Evolutionary conservation across 208 protist species (phyloP).

Genomic region (Crithidia expoeki): DNA sequence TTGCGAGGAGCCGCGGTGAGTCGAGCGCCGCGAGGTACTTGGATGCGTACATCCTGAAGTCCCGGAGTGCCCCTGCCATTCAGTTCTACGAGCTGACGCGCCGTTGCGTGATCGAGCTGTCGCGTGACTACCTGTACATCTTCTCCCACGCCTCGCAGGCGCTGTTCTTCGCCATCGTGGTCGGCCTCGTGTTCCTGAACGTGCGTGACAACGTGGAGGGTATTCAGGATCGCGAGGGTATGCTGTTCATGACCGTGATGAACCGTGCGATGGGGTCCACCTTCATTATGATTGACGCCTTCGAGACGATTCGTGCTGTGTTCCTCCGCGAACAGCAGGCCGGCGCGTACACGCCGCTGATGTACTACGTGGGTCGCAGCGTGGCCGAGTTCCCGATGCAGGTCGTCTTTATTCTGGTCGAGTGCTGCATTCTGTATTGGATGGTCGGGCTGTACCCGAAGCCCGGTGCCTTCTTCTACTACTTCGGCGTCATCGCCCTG

Average conservation of each 20-base stretch:
- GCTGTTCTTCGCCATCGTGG: constrained; percentile 66
- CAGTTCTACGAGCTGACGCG: constrained; percentile 63
- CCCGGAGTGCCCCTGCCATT: constrained; percentile 43
- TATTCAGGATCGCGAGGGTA: constrained; percentile 62
- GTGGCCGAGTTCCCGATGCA: no score
- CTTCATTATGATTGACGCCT: no score
- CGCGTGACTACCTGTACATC: constrained; percentile 49
- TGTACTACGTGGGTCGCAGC: no score
- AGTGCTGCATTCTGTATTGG: no score
- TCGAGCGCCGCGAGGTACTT: constrained; percentile 54
- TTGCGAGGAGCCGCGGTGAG: constrained; percentile 37
- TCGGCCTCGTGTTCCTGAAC: constrained; percentile 77
- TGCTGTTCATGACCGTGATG: constrained; percentile 76
- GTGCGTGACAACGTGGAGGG: constrained; percentile 42
- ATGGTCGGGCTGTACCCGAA: no score
- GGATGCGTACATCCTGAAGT: constrained; percentile 52
- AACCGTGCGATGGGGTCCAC: no score
- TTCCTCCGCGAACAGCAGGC: no score
- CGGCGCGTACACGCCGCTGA: no score
- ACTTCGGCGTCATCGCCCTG: no score
- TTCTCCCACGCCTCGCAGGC: constrained; percentile 50
- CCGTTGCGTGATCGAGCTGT: constrained; percentile 45
- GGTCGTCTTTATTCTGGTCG: no score
- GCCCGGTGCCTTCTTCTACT: no score
- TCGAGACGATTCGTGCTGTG: no score